These are phyloP conservation scores for Hymenoscyphus fructigenus DNA, from an alignment of 2,329 filamentous ascomycete species.

Conservation along the genomic window DNA sequence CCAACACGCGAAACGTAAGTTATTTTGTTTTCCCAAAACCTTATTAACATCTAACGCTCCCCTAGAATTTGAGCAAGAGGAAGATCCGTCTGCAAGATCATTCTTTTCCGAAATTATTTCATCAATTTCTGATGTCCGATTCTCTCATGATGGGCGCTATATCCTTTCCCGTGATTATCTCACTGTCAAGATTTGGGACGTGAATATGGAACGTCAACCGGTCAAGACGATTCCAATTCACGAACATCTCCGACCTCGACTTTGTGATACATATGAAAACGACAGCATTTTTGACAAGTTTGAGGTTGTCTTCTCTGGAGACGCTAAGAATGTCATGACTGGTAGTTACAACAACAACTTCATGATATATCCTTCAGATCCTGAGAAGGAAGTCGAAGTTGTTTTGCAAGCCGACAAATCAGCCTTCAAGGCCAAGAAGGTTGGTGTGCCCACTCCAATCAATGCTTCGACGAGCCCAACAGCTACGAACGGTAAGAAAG, in stretches of 20 bases:
- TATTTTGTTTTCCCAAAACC: not conserved
- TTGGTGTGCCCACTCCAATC: conserved; percentile 95
- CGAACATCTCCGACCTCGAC: conserved; percentile 87
- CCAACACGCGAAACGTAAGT: conserved; percentile 83
- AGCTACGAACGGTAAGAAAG: conserved; percentile 77
- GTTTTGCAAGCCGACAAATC: conserved; percentile 98
- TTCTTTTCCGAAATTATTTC: conserved; percentile 99
- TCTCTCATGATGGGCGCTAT: conserved; percentile 93
- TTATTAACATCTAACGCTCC: conserved; percentile 9
- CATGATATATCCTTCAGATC: conserved; percentile 99
- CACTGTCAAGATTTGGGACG: conserved; percentile 99
- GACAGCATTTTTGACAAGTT: conserved; percentile 99
- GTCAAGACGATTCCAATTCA: conserved; percentile 99
- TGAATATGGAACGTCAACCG: conserved; percentile 97
- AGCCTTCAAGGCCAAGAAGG: conserved; percentile 99
- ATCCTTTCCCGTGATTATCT: conserved; percentile 97
- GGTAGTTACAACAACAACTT: conserved; percentile 99
- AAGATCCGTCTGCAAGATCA: conserved; percentile 92
- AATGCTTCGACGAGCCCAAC: conserved; percentile 76
- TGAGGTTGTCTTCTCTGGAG: conserved; percentile 97
- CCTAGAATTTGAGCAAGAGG: conserved; percentile 97
- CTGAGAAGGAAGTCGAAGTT: conserved; percentile 94
- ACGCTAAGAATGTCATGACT: conserved; percentile 99
- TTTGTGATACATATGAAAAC: conserved; percentile 99
- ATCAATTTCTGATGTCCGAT: conserved; percentile 97